phyloP scores from a whole-genome alignment of 495 filamentous ascomycete species.

The Sabuloglossum arenarium region DNA sequence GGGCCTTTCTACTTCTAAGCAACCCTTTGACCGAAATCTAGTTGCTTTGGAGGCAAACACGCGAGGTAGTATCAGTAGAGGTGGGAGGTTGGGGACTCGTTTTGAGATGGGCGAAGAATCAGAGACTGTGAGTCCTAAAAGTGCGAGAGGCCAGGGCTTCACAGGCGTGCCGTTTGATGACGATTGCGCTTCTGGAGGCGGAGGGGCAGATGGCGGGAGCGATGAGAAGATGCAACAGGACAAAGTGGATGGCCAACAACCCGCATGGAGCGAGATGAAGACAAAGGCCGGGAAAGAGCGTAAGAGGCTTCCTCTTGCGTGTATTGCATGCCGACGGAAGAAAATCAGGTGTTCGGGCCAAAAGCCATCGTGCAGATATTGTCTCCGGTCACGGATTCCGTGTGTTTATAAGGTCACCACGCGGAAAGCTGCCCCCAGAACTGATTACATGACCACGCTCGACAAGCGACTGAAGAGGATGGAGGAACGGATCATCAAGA shows the following conservation, averaged over 20 bases:
- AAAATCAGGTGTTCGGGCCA: slow-evolving; percentile 97
- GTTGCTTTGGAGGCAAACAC: not conserved
- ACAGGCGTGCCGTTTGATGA: not conserved
- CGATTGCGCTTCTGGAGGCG: not conserved
- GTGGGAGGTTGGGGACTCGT: not conserved
- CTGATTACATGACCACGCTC: slow-evolving; percentile 98
- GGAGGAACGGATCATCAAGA: slow-evolving; percentile 95
- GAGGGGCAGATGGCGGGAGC: not conserved
- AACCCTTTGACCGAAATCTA: not conserved
- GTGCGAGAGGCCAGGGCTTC: not conserved
- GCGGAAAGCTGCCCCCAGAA: slow-evolving; percentile 83
- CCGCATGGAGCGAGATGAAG: slow-evolving; percentile 89
- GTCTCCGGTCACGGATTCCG: slow-evolving; percentile 75
- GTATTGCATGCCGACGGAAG: slow-evolving; percentile 88
- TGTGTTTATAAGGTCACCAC: slow-evolving; percentile 98
- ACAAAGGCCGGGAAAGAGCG: slow-evolving; percentile 96
- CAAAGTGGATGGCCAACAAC: slow-evolving; percentile 11
- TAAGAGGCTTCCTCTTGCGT: slow-evolving; percentile 80
- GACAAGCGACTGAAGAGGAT: slow-evolving; percentile 45
- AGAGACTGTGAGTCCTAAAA: not conserved
- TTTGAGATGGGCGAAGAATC: not conserved
- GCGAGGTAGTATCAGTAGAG: not conserved
- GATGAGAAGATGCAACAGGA: not conserved
- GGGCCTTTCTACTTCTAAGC: not conserved
- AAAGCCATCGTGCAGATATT: slow-evolving; percentile 95